phyloP scores from a whole-genome alignment of 73 alveolate genomes.

The Urostyla sp. region DNA sequence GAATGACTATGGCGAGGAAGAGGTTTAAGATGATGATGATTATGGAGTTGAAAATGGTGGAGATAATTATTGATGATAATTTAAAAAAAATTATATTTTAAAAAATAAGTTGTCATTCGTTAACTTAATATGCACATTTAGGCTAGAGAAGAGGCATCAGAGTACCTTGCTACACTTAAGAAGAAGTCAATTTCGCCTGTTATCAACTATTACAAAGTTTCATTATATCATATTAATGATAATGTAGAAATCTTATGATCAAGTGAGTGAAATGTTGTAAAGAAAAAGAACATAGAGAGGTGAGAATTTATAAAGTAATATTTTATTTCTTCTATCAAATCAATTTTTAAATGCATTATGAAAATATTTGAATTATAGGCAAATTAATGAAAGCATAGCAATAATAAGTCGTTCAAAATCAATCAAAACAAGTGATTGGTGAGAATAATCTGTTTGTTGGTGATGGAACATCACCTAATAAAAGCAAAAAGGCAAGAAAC shows the following conservation, averaged over 20 bases:
- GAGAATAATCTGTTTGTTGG: too few species aligned
- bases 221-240: not conserved
- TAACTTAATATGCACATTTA: not conserved
- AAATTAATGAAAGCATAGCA: too few species aligned
- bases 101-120: not conserved
- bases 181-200: conserved; percentile 17
- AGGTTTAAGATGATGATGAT: not conserved
- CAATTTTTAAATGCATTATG: too few species aligned
- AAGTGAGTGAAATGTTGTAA: conserved; percentile 40
- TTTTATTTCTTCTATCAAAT: too few species aligned
- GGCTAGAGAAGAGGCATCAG: not conserved
- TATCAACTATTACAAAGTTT: conserved; percentile 17
- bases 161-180: not conserved
- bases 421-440: too few species aligned
- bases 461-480: too few species aligned
- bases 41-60: not conserved
- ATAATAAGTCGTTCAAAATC: too few species aligned
- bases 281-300: conserved; percentile 40
- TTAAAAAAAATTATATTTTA: not conserved
- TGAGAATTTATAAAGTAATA: too few species aligned
- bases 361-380: too few species aligned
- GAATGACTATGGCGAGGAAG: not conserved
- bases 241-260: conserved; percentile 28
- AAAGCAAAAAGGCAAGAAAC: too few species aligned
- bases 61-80: not conserved